Evolutionary conservation across 2,329 filamentous ascomycete species (phyloP).

Genomic region (Sclerotinia spermophila): DNA sequence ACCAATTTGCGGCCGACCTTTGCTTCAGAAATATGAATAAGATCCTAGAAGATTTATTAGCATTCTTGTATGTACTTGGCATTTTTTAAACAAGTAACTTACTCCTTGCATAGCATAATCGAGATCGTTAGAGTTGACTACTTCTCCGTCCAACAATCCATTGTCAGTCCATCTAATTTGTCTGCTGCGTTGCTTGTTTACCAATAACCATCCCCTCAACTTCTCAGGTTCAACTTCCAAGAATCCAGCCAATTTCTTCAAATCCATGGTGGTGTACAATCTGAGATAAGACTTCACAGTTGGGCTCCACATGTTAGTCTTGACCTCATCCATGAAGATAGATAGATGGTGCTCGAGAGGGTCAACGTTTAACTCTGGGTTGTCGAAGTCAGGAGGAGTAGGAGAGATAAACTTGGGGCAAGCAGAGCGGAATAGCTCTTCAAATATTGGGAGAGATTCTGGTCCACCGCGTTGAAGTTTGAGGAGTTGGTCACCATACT

Average conservation of each 20-base stretch:
- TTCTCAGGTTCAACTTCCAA: slow-evolving; percentile 96
- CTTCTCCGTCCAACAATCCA: slow-evolving; percentile 84
- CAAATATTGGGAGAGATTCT: slow-evolving; percentile 92
- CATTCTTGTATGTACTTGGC: background rate
- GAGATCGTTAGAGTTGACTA: slow-evolving; percentile 88
- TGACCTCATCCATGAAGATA: slow-evolving; percentile 99
- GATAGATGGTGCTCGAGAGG: slow-evolving; percentile 94
- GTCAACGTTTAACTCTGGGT: slow-evolving; percentile 92
- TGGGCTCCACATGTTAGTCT: slow-evolving; percentile 97
- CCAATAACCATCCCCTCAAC: slow-evolving; percentile 85
- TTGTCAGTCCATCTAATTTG: slow-evolving; percentile 93
- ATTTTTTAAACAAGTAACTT: slow-evolving; percentile 46
- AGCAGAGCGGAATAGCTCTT: slow-evolving; percentile 95
- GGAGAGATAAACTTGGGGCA: slow-evolving; percentile 99
- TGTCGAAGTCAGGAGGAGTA: slow-evolving; percentile 95
- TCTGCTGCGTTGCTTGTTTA: slow-evolving; percentile 98
- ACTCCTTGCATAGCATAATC: slow-evolving; percentile 96
- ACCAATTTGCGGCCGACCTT: slow-evolving; percentile 97
- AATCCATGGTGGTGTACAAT: slow-evolving; percentile 98
- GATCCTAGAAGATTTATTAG: slow-evolving; percentile 55
- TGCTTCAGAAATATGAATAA: slow-evolving; percentile 98
- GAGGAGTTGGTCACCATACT: slow-evolving; percentile 97
- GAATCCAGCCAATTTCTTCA: slow-evolving; percentile 97
- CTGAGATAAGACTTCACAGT: slow-evolving; percentile 98
- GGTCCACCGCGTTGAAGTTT: slow-evolving; percentile 95